phyloP scores from a whole-genome alignment of 306 rosid species.

The Crotalaria pallida region DNA sequence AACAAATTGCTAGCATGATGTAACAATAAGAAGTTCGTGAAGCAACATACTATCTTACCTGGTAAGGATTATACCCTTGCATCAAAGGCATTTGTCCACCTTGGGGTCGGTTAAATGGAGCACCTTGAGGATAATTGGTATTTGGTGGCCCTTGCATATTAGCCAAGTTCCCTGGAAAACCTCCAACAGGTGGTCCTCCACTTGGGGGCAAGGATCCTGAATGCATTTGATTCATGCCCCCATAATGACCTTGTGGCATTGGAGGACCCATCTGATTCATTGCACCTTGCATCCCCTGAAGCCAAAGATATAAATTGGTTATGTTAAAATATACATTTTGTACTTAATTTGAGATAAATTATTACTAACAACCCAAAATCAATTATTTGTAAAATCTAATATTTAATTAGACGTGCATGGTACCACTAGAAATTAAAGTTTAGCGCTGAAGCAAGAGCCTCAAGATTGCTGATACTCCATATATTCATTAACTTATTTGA shows the following conservation, averaged over 20 bases:
- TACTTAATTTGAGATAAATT: constrained; percentile 5
- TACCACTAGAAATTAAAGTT: constrained; percentile 3
- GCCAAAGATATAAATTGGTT: neutral
- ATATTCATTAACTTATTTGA: constrained; percentile 7
- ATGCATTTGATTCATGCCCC: constrained; percentile 94
- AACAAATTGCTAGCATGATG: neutral
- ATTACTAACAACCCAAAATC: constrained; percentile 1
- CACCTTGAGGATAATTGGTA: constrained; percentile 69
- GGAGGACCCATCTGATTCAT: constrained; percentile 85
- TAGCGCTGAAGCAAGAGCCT: neutral
- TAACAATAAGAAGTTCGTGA: neutral
- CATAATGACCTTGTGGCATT: constrained; percentile 74
- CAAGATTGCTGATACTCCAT: neutral
- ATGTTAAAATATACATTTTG: constrained; percentile 3
- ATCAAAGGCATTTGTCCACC: constrained; percentile 90
- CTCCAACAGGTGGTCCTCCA: constrained; percentile 66
- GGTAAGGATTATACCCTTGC: constrained; percentile 94
- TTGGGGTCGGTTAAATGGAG: constrained; percentile 68
- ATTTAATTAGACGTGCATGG: neutral
- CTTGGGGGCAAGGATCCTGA: constrained; percentile 66
- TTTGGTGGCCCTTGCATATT: constrained; percentile 86
- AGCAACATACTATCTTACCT: constrained; percentile 46
- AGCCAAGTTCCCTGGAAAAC: constrained; percentile 61
- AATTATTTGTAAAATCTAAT: constrained; percentile 4
- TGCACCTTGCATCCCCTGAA: constrained; percentile 86